Conservation (phyloP, 495 filamentous ascomycete genomes). For the Penicillium chermesinum region DNA sequence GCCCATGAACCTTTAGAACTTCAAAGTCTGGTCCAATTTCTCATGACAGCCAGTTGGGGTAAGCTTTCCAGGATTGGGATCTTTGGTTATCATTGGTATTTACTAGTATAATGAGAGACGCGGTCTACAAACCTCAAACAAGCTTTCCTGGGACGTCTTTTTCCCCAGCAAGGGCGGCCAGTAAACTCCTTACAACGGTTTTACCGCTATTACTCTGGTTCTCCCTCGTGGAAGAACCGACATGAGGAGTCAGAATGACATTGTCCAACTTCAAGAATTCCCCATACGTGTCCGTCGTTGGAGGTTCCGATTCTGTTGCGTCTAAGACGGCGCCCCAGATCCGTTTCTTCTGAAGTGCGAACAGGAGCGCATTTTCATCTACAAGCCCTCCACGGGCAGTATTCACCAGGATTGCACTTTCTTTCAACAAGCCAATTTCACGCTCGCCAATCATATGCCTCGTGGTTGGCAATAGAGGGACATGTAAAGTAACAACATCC, state of each 20-base stretch:
- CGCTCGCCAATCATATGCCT: conserved; percentile 40
- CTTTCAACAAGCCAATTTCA: conserved; percentile 46
- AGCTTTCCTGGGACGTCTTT: neutral
- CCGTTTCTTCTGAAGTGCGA: conserved; percentile 39
- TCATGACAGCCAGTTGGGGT: too few species aligned
- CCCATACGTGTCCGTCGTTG: conserved; percentile 20
- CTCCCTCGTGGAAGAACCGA: conserved; percentile 22
- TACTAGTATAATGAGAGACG: too few species aligned
- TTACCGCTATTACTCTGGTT: conserved; percentile 22
- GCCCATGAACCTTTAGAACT: too few species aligned
- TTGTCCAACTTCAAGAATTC: conserved; percentile 25
- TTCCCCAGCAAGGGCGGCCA: neutral
- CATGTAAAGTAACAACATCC: conserved; percentile 34
- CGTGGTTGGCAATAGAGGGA: conserved; percentile 36
- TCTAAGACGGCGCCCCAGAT: conserved; percentile 47
- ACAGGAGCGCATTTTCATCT: conserved; percentile 46
- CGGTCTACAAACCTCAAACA: neutral
- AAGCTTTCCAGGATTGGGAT: too few species aligned
- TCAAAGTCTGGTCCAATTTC: too few species aligned
- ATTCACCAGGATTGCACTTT: conserved; percentile 50
- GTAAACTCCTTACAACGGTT: conserved; percentile 23
- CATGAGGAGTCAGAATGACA: conserved; percentile 29
- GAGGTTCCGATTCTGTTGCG: conserved; percentile 28
- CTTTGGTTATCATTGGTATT: too few species aligned
- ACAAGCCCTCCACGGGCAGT: conserved; percentile 55